These are phyloP conservation scores for Cenchrus americanus DNA, from an alignment of 176 grass and related monocot species.

Conservation along the genomic window DNA sequence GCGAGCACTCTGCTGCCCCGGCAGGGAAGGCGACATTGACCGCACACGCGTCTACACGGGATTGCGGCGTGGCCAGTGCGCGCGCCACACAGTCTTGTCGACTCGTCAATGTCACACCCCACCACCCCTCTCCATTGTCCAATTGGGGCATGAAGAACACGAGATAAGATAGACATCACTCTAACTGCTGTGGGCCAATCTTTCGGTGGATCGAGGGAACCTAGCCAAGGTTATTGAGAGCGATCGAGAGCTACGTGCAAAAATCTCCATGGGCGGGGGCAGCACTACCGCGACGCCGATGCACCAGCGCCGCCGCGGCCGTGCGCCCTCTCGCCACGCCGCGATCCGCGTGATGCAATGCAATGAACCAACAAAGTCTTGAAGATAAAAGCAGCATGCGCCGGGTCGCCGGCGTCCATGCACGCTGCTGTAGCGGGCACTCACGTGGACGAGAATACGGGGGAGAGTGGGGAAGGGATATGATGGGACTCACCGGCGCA, in stretches of 20 bases:
- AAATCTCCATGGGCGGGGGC: not conserved
- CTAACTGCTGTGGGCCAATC: not conserved
- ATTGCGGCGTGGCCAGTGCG: not conserved
- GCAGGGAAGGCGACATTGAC: not conserved
- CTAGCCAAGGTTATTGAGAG: not conserved
- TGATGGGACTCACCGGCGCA: constrained; percentile 43
- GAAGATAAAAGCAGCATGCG: too few species aligned
- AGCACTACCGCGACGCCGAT: not conserved
- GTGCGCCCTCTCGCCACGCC: too few species aligned
- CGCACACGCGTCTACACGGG: not conserved
- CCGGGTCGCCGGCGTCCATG: too few species aligned
- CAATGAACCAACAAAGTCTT: too few species aligned
- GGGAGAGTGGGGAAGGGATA: too few species aligned
- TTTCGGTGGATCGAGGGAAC: not conserved
- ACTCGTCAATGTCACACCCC: not conserved
- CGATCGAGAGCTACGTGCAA: not conserved
- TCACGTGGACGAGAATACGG: too few species aligned
- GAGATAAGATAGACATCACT: not conserved
- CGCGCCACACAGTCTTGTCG: not conserved
- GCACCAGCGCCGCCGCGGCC: too few species aligned
- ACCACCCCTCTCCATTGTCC: not conserved
- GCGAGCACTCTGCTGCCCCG: not conserved
- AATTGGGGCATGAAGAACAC: not conserved
- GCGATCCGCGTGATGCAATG: too few species aligned
- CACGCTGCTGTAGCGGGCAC: too few species aligned